Evolutionary conservation across 345 rosid genomes (phyloP), one percentile per base, ranked within the genome.

Genomic region (Populus alba): DNA sequence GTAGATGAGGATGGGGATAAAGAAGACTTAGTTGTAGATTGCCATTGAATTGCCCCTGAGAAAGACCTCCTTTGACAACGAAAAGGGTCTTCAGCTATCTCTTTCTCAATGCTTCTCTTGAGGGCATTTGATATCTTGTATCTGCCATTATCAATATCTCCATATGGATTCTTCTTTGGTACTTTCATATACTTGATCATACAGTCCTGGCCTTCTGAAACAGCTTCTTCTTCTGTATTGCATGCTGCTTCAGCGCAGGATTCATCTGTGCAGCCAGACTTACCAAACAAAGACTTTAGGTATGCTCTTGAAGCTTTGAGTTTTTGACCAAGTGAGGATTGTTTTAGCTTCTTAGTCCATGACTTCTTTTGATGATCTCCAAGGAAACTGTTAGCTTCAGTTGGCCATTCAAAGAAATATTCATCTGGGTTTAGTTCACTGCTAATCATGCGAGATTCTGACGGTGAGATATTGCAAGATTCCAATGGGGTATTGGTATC

Each of bases 41-140:
- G 92, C 75, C 90, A 74, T 43, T 88, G 95, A 75, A 94, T 88
- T 23, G 85, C 97, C 12, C 95, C 97, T 17, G 99, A 92, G 82
- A 91, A 96, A 0, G 98, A 94, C 85, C 90, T 92, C 43, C 99
- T 89, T 51, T 91, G 96, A 63, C 73, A 74, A 62, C 75, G 68
- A 23, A 45, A 83, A 70, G 76, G 75, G 63, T 83, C 89, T 39
- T 75, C 80, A 53, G 78, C 66, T 81, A 78, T 84, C 41, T 83
- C 79, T 47, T 75, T 84, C 78, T 87, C 91, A 63, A 82, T 71
- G 70, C 82, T 87, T 49, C 87, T 85, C 74, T 65, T 35, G 68
- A 81, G 38, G 38, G 70, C 33, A 25, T 63, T 62, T 39, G 83
- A 35, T 41, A 78, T 53, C 76, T 72, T 80, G 77, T 51, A 80